These are phyloP conservation scores for Thalassiosira mediterranea DNA, from an alignment of 352 stramenopile species.

Conservation along the genomic window DNA sequence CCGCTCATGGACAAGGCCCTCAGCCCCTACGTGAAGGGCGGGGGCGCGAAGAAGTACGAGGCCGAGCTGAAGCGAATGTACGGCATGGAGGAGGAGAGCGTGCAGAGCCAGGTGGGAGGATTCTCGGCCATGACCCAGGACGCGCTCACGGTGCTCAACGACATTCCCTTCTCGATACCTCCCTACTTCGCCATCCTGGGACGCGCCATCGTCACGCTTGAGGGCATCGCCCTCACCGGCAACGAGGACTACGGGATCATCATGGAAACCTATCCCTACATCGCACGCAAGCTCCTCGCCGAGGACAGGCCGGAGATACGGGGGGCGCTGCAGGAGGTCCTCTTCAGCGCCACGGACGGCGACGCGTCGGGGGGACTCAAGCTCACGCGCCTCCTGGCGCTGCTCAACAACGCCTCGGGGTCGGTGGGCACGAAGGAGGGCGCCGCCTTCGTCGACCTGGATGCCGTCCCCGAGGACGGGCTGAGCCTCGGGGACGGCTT, in stretches of 20 bases:
- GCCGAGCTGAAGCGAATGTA: conserved; percentile 82
- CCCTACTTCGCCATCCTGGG: conserved; percentile 83
- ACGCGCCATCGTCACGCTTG: conserved; percentile 85
- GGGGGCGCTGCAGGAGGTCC: conserved; percentile 81
- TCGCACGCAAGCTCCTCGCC: conserved; percentile 79
- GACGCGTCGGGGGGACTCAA: conserved; percentile 64
- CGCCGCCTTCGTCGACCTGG: conserved; percentile 84
- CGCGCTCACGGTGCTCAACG: conserved; percentile 85
- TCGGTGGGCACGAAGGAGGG: conserved; percentile 68
- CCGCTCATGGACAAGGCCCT: conserved; percentile 86
- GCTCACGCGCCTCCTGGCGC: conserved; percentile 72
- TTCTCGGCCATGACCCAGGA: conserved; percentile 87
- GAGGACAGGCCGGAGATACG: conserved; percentile 82
- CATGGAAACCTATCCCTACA: conserved; percentile 86
- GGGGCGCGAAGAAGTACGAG: conserved; percentile 85
- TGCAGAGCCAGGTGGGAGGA: conserved; percentile 76
- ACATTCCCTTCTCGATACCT: conserved; percentile 87
- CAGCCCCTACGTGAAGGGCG: conserved; percentile 84
- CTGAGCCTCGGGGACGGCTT: conserved; percentile 71
- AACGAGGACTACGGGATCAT: conserved; percentile 87
- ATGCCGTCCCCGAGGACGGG: conserved; percentile 78
- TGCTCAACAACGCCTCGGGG: conserved; percentile 84
- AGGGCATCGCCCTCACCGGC: conserved; percentile 85
- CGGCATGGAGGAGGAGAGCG: conserved; percentile 79
- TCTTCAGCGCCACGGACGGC: conserved; percentile 78